phyloP scores from a whole-genome alignment of 2,329 filamentous ascomycete species.

The Aspergillus arachidicola region DNA sequence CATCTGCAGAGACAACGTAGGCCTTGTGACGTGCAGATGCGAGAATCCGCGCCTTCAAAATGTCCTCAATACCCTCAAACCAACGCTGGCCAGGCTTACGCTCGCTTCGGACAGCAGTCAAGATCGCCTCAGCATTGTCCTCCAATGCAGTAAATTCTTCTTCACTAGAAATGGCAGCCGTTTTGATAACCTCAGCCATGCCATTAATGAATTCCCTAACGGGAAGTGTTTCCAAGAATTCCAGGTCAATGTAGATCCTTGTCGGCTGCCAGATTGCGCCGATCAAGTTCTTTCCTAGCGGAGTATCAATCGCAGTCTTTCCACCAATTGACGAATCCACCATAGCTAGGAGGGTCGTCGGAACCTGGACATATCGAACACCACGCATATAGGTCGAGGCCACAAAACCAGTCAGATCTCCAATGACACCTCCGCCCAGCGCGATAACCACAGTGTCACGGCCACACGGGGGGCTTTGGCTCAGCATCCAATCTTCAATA shows the following conservation, averaged over 20 bases:
- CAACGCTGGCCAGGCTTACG: constrained; percentile 59
- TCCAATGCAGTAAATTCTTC: constrained; percentile 83
- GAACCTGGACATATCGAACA: constrained; percentile 93
- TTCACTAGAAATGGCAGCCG: constrained; percentile 93
- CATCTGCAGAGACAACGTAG: constrained; percentile 89
- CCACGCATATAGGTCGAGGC: constrained; percentile 98
- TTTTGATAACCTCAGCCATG: constrained; percentile 98
- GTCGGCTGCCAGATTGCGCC: constrained; percentile 96
- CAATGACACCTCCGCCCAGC: constrained; percentile 93
- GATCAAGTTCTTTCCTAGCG: constrained; percentile 92
- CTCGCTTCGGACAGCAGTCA: constrained; percentile 69
- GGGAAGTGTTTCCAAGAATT: constrained; percentile 87
- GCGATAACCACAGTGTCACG: constrained; percentile 94
- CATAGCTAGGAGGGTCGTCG: constrained; percentile 93
- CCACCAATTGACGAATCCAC: constrained; percentile 98
- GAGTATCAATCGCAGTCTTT: constrained; percentile 97
- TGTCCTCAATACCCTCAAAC: constrained; percentile 69
- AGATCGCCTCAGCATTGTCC: constrained; percentile 74
- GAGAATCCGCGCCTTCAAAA: constrained; percentile 77
- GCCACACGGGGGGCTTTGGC: constrained; percentile 78
- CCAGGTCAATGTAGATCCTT: constrained; percentile 90
- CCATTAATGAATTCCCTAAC: constrained; percentile 95
- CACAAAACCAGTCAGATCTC: constrained; percentile 96
- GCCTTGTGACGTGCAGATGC: constrained; percentile 94
- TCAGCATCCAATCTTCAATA: constrained; percentile 96